A percentile compares a stretch with the other conserved stretches of the same genome.
Conservation (phyloP, 495 filamentous ascomycete genomes). For the Tuber magnatum region DNA sequence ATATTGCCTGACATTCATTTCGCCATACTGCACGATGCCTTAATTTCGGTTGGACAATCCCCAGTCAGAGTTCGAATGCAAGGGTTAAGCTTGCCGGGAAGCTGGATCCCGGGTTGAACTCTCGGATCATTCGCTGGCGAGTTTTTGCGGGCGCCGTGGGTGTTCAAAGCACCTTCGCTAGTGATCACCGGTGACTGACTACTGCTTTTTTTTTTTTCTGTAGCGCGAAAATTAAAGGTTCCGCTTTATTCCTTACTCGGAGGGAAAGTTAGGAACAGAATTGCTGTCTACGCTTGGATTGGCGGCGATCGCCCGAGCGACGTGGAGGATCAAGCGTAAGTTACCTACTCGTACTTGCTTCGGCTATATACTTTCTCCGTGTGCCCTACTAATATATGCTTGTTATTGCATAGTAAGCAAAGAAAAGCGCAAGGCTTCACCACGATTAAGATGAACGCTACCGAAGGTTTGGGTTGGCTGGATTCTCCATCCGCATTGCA, state of each 20-base stretch:
- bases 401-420: slow-evolving; percentile 44
- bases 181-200: slow-evolving; percentile 31
- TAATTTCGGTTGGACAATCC: slow-evolving; percentile 26
- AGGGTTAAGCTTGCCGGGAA: slow-evolving; percentile 19
- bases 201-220: neutral
- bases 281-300: slow-evolving; percentile 81
- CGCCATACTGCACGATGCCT: slow-evolving; percentile 14
- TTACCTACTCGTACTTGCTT: neutral
- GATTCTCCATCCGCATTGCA: slow-evolving; percentile 61
- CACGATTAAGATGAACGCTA: slow-evolving; percentile 75
- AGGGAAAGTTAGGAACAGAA: slow-evolving; percentile 65
- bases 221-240: slow-evolving; percentile 54
- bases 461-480: slow-evolving; percentile 70
- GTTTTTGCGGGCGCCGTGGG: neutral
- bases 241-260: slow-evolving; percentile 69
- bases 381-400: slow-evolving; percentile 11
- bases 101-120: slow-evolving; percentile 21
- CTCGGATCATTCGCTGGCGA: neutral
- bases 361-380: slow-evolving; percentile 5
- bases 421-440: slow-evolving; percentile 66
- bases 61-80: slow-evolving; percentile 13
- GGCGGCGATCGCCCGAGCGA: slow-evolving; percentile 72
- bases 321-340: slow-evolving; percentile 56
- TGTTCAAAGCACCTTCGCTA: neutral
- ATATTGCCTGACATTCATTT: slow-evolving; percentile 19